phyloP scores from a whole-genome alignment of 495 filamentous ascomycete species.

The Amphirosellinia nigrospora region DNA sequence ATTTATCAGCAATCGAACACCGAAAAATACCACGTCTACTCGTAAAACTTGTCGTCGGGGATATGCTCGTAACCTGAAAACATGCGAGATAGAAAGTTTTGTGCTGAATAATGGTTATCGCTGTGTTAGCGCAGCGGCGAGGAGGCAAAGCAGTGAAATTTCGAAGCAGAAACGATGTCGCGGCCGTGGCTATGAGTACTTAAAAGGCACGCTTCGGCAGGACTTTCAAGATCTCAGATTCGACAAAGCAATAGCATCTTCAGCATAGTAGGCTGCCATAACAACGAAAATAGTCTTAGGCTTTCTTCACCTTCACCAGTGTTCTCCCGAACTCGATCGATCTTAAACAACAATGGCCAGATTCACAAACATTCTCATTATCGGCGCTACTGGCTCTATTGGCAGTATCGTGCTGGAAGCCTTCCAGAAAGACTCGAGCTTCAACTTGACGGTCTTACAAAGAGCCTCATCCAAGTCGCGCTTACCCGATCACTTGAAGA shows the following conservation, averaged over 20 bases:
- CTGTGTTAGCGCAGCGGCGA: neutral
- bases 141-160: neutral
- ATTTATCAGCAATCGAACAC: conserved; percentile 11
- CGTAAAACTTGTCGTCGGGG: neutral
- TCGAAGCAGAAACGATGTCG: neutral
- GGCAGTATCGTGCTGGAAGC: conserved; percentile 34
- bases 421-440: conserved; percentile 30
- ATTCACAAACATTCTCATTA: conserved; percentile 37
- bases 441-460: conserved; percentile 35
- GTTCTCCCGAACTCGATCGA: neutral
- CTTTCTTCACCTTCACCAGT: no score
- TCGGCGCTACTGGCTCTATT: conserved; percentile 38
- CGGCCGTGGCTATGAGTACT: neutral
- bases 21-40: neutral
- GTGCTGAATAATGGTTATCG: neutral
- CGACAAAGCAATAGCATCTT: neutral
- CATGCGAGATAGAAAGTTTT: neutral
- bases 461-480: conserved; percentile 36
- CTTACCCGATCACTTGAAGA: conserved; percentile 24
- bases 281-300: neutral
- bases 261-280: neutral
- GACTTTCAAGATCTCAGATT: neutral
- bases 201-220: neutral
- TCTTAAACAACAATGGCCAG: conserved; percentile 16
- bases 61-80: neutral